phyloP scores from a whole-genome alignment of 495 filamentous ascomycete species.

The Trichocladium antarcticum region DNA sequence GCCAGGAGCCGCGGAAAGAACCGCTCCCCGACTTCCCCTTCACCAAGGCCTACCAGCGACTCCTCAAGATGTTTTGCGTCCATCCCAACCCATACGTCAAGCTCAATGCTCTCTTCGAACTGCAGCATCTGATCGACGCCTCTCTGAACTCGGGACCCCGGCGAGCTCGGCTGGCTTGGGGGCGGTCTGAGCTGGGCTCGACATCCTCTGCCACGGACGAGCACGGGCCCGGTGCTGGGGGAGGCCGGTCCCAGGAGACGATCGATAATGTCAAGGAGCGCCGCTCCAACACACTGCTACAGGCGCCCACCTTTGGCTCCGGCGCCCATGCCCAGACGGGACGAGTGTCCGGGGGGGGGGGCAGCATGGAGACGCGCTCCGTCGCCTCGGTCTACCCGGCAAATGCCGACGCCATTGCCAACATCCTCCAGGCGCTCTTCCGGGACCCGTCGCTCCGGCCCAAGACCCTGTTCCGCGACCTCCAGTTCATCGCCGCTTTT shows the following conservation, averaged over 20 bases:
- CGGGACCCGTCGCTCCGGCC: conserved; percentile 66
- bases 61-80: conserved; percentile 78
- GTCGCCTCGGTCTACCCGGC: conserved; percentile 32
- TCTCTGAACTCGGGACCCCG: conserved; percentile 48
- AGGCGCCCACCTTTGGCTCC: conserved; percentile 18
- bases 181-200: conserved; percentile 27
- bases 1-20: conserved; percentile 28
- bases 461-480: conserved; percentile 83
- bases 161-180: conserved; percentile 25
- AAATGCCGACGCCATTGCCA: conserved; percentile 66
- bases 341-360: conserved; percentile 15
- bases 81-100: conserved; percentile 84
- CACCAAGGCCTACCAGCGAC: conserved; percentile 59
- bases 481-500: conserved; percentile 92
- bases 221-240: conserved; percentile 9
- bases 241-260: conserved; percentile 36
- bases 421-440: conserved; percentile 69
- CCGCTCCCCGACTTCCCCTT: conserved; percentile 55
- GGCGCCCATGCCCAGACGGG: conserved; percentile 23
- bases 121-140: conserved; percentile 69
- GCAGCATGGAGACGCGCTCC: conserved; percentile 34
- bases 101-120: conserved; percentile 69
- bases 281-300: conserved; percentile 46
- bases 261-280: conserved; percentile 61
- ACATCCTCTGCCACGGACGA: conserved; percentile 26